phyloP scores from a whole-genome alignment of 1,284 basidiomycete species.

The Malassezia caprae region DNA sequence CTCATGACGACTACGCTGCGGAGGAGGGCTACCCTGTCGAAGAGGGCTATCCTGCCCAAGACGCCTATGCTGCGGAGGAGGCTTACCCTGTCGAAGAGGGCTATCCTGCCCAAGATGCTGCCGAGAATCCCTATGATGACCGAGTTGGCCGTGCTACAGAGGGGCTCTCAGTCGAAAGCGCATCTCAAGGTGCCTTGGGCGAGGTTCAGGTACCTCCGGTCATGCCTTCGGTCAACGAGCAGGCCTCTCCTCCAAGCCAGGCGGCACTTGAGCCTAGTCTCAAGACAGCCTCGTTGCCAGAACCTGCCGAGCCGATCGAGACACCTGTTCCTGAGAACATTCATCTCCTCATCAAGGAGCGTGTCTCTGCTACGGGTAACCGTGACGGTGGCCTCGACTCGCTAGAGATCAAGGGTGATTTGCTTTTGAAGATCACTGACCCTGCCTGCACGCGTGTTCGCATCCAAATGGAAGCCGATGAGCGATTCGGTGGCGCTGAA shows the following conservation, averaged over 20 bases:
- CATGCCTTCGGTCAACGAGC: not conserved
- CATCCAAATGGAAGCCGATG: constrained; percentile 56
- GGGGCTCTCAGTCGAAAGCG: not conserved
- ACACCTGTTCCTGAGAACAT: constrained; percentile 54
- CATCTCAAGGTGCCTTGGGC: not conserved
- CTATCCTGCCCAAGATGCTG: not conserved
- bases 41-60: not conserved
- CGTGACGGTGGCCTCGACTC: constrained; percentile 82
- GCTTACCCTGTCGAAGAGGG: not conserved
- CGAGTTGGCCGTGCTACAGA: not conserved
- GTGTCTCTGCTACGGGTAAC: constrained; percentile 65
- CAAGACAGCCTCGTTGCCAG: not conserved
- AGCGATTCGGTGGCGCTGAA: constrained; percentile 59
- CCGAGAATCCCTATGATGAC: not conserved
- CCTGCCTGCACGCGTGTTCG: constrained; percentile 65
- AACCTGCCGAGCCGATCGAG: not conserved
- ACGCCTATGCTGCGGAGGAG: not conserved
- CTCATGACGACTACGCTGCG: not conserved
- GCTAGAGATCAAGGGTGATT: constrained; percentile 84
- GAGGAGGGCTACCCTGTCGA: not conserved
- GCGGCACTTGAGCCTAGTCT: not conserved
- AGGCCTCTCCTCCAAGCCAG: not conserved
- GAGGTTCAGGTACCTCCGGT: not conserved
- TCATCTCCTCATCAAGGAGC: constrained; percentile 75
- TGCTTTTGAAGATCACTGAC: constrained; percentile 78